Evolutionary conservation across 768 basidiomycete genomes (phyloP).

Genomic region (Pisolithus orientalis): DNA sequence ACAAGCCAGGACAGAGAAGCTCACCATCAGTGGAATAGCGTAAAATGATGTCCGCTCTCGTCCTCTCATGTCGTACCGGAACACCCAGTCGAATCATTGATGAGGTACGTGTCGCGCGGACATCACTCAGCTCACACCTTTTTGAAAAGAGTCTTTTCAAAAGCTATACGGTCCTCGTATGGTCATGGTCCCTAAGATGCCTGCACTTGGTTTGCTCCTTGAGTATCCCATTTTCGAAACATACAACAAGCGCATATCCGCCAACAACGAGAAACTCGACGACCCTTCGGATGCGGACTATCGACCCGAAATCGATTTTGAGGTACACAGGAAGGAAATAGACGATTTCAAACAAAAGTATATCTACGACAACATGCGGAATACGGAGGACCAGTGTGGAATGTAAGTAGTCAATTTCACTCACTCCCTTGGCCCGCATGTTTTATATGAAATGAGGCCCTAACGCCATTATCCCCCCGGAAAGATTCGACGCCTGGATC

Average conservation of each 20-base stretch:
- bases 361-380: slow-evolving; percentile 85
- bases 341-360: slow-evolving; percentile 76
- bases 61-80: slow-evolving; percentile 71
- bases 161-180: slow-evolving; percentile 72
- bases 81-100: slow-evolving; percentile 72
- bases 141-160: not conserved
- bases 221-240: slow-evolving; percentile 80
- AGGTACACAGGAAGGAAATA: slow-evolving; percentile 57
- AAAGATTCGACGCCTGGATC: slow-evolving; percentile 82
- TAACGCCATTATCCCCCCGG: not conserved
- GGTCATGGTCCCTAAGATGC: slow-evolving; percentile 92
- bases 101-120: slow-evolving; percentile 39
- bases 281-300: slow-evolving; percentile 51
- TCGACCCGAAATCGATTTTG: slow-evolving; percentile 71
- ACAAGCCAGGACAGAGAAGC: slow-evolving; percentile 1
- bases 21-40: slow-evolving; percentile 46
- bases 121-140: not conserved
- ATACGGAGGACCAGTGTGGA: slow-evolving; percentile 71
- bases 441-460: not conserved
- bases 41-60: slow-evolving; percentile 90
- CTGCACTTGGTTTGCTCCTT: slow-evolving; percentile 86
- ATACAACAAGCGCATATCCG: slow-evolving; percentile 58
- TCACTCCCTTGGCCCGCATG: not conserved
- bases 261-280: slow-evolving; percentile 32
- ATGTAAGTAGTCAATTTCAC: slow-evolving; percentile 46